A percentile compares a stretch with the other conserved stretches of the same genome.
Conservation (phyloP, 805 yeast genomes). For the Myxozyma kluyveri region DNA sequence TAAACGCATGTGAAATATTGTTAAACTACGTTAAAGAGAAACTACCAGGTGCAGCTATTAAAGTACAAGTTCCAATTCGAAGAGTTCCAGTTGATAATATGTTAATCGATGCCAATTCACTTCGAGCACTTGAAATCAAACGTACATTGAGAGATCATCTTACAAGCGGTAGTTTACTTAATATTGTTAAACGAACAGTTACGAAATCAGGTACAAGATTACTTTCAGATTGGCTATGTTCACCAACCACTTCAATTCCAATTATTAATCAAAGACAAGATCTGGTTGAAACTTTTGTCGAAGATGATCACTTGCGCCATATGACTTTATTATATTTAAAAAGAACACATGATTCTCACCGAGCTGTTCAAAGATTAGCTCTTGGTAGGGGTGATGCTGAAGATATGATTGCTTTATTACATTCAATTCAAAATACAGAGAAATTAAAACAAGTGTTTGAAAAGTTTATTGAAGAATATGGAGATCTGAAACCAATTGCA, state of each 20-base stretch:
- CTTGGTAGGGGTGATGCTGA: slow-evolving; percentile 45
- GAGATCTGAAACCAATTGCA: neutral
- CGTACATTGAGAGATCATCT: slow-evolving; percentile 31
- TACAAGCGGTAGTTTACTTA: slow-evolving; percentile 44
- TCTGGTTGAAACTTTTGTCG: slow-evolving; percentile 46
- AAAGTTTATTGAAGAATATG: neutral
- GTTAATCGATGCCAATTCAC: slow-evolving; percentile 78
- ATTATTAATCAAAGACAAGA: slow-evolving; percentile 59
- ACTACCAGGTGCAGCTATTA: slow-evolving; percentile 63
- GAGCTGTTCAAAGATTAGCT: slow-evolving; percentile 40
- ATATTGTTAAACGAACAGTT: slow-evolving; percentile 67
- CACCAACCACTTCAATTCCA: slow-evolving; percentile 63
- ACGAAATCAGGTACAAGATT: slow-evolving; percentile 80
- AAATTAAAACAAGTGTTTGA: slow-evolving; percentile 10
- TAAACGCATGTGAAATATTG: slow-evolving; percentile 59
- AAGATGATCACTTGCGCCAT: slow-evolving; percentile 46
- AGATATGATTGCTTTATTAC: slow-evolving; percentile 47
- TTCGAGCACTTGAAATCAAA: slow-evolving; percentile 50
- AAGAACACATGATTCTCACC: slow-evolving; percentile 47
- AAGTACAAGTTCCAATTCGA: slow-evolving; percentile 65
- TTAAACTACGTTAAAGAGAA: slow-evolving; percentile 70
- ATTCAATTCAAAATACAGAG: slow-evolving; percentile 39
- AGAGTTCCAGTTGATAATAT: slow-evolving; percentile 53
- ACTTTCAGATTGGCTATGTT: slow-evolving; percentile 70
- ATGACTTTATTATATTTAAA: slow-evolving; percentile 63